Conservation (phyloP, 148 eudicot species). For the Silene conica region DNA sequence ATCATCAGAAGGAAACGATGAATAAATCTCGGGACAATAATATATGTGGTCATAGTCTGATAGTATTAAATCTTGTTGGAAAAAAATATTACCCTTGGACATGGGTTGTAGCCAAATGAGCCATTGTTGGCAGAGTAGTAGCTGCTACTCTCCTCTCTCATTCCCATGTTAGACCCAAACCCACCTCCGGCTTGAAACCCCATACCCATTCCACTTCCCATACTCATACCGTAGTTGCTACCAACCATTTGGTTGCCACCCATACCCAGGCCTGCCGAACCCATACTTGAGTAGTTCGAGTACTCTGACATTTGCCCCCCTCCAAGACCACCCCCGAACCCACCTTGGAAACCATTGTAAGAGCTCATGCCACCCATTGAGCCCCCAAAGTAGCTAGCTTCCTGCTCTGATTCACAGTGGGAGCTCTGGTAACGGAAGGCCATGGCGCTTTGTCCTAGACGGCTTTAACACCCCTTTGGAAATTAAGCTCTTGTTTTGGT, state of each 20-base stretch:
- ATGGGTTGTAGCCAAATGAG: slow-evolving; percentile 16
- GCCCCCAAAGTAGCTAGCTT: slow-evolving; percentile 16
- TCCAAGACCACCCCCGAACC: slow-evolving; percentile 6
- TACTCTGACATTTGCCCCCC: slow-evolving; percentile 21
- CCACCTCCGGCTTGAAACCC: slow-evolving; percentile 18
- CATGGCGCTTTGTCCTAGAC: slow-evolving; percentile 4
- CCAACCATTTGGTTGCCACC: slow-evolving; percentile 4
- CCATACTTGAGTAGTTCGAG: slow-evolving; percentile 24
- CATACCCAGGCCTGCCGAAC: slow-evolving; percentile 21
- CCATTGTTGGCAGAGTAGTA: slow-evolving; percentile 20
- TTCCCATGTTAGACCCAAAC: slow-evolving; percentile 18
- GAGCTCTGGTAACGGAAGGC: slow-evolving; percentile 24
- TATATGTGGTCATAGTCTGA: no score
- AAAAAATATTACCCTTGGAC: slow-evolving; percentile 16
- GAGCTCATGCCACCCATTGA: slow-evolving; percentile 21
- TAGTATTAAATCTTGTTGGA: no score
- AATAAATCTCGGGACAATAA: not conserved
- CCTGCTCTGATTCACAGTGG: slow-evolving; percentile 23
- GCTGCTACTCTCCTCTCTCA: slow-evolving; percentile 6
- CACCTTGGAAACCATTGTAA: slow-evolving; percentile 18
- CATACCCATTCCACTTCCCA: slow-evolving; percentile 14
- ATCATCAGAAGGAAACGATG: not conserved
- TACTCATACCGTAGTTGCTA: not conserved
- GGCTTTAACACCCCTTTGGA: not conserved
- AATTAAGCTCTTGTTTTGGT: slow-evolving; percentile 2